Base-by-base conservation (phyloP, 768 basidiomycete species). In the Tephrocybe sp. region DNA sequence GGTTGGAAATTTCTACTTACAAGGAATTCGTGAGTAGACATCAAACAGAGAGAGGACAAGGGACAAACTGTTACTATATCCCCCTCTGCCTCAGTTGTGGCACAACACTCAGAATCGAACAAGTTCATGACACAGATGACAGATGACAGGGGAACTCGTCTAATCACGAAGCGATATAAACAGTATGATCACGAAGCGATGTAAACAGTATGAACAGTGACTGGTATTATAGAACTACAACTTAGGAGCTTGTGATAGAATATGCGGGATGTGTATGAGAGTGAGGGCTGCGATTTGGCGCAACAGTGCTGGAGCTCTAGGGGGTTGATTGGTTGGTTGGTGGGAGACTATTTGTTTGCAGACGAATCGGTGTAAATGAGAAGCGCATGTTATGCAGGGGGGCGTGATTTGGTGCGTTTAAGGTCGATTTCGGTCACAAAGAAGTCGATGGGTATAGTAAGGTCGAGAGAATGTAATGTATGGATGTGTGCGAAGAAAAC, bases 401-500 rank as follows among this genome's bases (percentile, higher is more conserved):
- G 47, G 36, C 33, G 51, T 53, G 32, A 48, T 50, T 56, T 51
- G 48, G 48, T 33, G 32, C 45, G 45, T 52, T 47, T 19, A 35
- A 36, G 42, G 48, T 54, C 46, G 51, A 40, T 53, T 48, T 46
- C 49, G 33, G 55, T 32, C 52, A 51, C 7, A 43, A 48, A 34
- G 53, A 56, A 47, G 52, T 44, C 40, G 53, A 39, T 42, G 60
- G 53, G 53, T 59, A 59, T 55, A 53, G 39, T 36, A 52, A 53
- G 31, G 58, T 57, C 60, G 60, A 54, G 46, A 53, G 52, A 47
- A 52, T 53, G 59, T 64, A 67, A 59, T 58, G 56, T 67, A 65
- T 56, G 57, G 30, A 61, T 56, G 61, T 49, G 59, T 62, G 59
- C 56, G 63, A 63, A 59, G 45, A 34, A 43, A 58, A 56, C 58